Base-by-base conservation (phyloP, 441 rosid species). In the Brassica balearica region DNA sequence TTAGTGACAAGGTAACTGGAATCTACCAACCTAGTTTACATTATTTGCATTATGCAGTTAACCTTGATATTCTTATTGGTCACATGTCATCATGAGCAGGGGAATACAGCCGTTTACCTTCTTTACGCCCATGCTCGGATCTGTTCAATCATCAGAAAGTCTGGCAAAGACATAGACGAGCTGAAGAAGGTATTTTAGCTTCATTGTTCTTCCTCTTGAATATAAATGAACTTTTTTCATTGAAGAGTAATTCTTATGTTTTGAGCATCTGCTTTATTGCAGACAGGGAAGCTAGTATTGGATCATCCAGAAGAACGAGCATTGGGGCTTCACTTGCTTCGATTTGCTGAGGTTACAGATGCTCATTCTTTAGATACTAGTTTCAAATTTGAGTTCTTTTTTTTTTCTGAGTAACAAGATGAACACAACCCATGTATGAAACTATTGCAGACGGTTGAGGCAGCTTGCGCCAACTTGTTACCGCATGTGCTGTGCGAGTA, bases 91-190 rank as follows among this genome's bases (percentile, higher is more conserved):
- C 46, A 9, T 41, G 79, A 65, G 64, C 94, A 95, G 97, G 97
- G 99, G 58, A 88, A 95, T 38, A 92, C 97, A 53, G 98, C 95
- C 63, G 94, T 92, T 69, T 95, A 92, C 87, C 86, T 92, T 86
- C 83, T 89, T 41, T 95, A 95, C 86, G 96, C 99, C 10, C 97
- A 95, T 88, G 98, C 99, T 71, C 89, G 98, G 77, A 95, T 92
- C 72, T 95, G 95, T 83, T 95, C 98, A 46, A 95, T 95, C 82
- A 93, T 95, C 87, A 88, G 88, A 80, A 95, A 87, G 81, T 95
- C 98, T 82, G 95, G 95, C 34, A 92, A 82, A 83, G 94, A 92
- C 71, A 81, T 85, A 2, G 95, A 88, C 69, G 92, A 90, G 61
- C 81, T 92, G 80, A 95, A 89, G 84, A 89, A 88, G 71, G 98